Evolutionary conservation across 805 yeast genomes (phyloP).

Genomic region (Hanseniaspora meyeri): DNA sequence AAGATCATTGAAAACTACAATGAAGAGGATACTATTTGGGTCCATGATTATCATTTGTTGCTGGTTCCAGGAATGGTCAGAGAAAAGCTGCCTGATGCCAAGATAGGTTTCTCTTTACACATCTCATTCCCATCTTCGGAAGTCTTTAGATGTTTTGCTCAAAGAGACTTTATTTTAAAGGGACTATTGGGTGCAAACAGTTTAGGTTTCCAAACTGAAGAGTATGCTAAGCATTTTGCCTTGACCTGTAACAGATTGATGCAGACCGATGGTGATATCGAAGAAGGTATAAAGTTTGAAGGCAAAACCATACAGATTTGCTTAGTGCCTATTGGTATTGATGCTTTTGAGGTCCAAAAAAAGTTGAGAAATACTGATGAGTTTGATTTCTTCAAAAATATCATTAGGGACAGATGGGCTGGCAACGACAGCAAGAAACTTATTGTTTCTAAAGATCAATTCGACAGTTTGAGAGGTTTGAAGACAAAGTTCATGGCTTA

Average conservation of each 20-base stretch:
- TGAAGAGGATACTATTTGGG: slow-evolving; percentile 73
- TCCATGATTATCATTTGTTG: slow-evolving; percentile 86
- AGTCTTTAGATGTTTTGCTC: slow-evolving; percentile 87
- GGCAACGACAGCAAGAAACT: slow-evolving; percentile 26
- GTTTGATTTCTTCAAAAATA: slow-evolving; percentile 52
- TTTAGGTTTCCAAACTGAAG: slow-evolving; percentile 81
- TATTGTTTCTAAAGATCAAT: slow-evolving; percentile 78
- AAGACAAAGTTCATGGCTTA: slow-evolving; percentile 79
- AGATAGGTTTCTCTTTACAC: slow-evolving; percentile 84
- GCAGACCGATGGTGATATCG: slow-evolving; percentile 64
- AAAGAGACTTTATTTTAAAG: slow-evolving; percentile 57
- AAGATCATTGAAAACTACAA: slow-evolving; percentile 54
- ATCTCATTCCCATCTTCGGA: slow-evolving; percentile 93
- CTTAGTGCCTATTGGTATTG: slow-evolving; percentile 68
- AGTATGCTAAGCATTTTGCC: slow-evolving; percentile 83
- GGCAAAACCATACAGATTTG: slow-evolving; percentile 46
- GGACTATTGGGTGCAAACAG: slow-evolving; percentile 86
- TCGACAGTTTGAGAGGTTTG: slow-evolving; percentile 78
- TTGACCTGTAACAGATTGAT: slow-evolving; percentile 79
- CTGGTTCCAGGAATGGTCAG: slow-evolving; percentile 78
- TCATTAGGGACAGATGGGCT: slow-evolving; percentile 70
- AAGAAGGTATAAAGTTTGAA: slow-evolving; percentile 45
- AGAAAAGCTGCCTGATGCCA: slow-evolving; percentile 60
- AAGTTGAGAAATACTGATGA: slow-evolving; percentile 33
- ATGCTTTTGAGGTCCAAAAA: slow-evolving; percentile 43